Percentiles rank a stretch among this genome's conserved stretches.
phyloP scores from a whole-genome alignment of 345 rosid species.

The Aurinia saxatilis region DNA sequence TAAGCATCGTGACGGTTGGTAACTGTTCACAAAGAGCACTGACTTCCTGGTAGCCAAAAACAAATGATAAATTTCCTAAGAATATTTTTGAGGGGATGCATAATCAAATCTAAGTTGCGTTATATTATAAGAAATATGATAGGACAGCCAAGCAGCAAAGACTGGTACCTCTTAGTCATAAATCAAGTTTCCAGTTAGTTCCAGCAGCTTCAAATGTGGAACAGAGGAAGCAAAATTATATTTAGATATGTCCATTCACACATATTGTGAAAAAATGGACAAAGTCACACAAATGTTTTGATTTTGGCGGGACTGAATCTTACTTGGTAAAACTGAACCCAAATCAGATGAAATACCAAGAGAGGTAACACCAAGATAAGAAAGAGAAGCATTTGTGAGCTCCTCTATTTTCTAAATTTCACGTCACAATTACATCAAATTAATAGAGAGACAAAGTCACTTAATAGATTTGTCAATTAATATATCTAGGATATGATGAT shows the following conservation, averaged over 20 bases:
- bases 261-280: too few species aligned
- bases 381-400: slow-evolving; percentile 56
- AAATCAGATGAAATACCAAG: slow-evolving; percentile 52
- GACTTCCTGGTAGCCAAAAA: slow-evolving; percentile 47
- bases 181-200: slow-evolving; percentile 88
- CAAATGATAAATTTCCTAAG: not conserved
- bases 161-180: slow-evolving; percentile 70
- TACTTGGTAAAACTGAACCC: slow-evolving; percentile 49
- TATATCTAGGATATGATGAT: too few species aligned
- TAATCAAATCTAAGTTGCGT: too few species aligned
- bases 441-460: too few species aligned
- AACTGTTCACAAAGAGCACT: slow-evolving; percentile 63
- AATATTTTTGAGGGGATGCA: too few species aligned
- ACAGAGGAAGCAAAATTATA: slow-evolving; percentile 7
- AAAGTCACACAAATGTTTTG: too few species aligned
- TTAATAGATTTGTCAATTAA: too few species aligned
- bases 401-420: too few species aligned
- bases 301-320: too few species aligned
- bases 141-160: slow-evolving; percentile 4
- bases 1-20: slow-evolving; percentile 56
- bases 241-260: not conserved
- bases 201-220: slow-evolving; percentile 71
- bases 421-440: too few species aligned
- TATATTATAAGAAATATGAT: too few species aligned
- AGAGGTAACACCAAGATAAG: slow-evolving; percentile 67